A percentile compares a stretch with the other conserved stretches of the same genome.
phyloP scores from a whole-genome alignment of 1,284 basidiomycete genomes.

The Amylostereum chailletii region DNA sequence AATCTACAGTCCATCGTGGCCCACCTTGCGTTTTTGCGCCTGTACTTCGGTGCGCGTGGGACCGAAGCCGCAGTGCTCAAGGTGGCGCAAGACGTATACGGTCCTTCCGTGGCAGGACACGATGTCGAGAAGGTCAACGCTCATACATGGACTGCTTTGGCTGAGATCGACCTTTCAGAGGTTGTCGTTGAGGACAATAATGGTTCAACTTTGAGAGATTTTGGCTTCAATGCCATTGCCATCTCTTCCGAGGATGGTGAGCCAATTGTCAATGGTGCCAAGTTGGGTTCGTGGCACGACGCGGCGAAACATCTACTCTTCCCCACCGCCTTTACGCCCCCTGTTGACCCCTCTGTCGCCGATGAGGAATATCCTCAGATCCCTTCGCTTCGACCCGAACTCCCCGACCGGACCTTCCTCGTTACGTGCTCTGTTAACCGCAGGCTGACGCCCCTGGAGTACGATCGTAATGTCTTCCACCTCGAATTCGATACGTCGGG shows the following conservation, averaged over 20 bases:
- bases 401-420: slow-evolving; percentile 87
- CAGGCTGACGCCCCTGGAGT: slow-evolving; percentile 88
- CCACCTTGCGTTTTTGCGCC: slow-evolving; percentile 58
- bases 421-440: slow-evolving; percentile 92
- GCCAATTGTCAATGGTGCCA: slow-evolving; percentile 52
- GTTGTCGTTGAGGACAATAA: slow-evolving; percentile 14
- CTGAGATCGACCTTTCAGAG: slow-evolving; percentile 36
- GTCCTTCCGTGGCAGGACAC: slow-evolving; percentile 33
- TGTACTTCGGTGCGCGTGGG: slow-evolving; percentile 61
- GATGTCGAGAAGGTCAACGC: slow-evolving; percentile 38
- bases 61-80: slow-evolving; percentile 42
- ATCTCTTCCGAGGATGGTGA: slow-evolving; percentile 47
- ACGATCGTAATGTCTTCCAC: slow-evolving; percentile 99
- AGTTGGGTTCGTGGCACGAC: slow-evolving; percentile 71
- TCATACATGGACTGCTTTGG: slow-evolving; percentile 49
- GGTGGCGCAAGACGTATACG: slow-evolving; percentile 36
- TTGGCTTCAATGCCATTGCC: slow-evolving; percentile 66
- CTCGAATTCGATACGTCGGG: slow-evolving; percentile 91
- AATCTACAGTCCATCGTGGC: slow-evolving; percentile 45
- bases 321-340: slow-evolving; percentile 69
- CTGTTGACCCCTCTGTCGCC: slow-evolving; percentile 23
- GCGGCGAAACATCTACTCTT: slow-evolving; percentile 88
- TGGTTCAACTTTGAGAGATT: slow-evolving; percentile 36
- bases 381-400: slow-evolving; percentile 77
- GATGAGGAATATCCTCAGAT: slow-evolving; percentile 46